Conservation (phyloP, 2,329 filamentous ascomycete genomes). For the Zelopaecilomyces penicillatus region DNA sequence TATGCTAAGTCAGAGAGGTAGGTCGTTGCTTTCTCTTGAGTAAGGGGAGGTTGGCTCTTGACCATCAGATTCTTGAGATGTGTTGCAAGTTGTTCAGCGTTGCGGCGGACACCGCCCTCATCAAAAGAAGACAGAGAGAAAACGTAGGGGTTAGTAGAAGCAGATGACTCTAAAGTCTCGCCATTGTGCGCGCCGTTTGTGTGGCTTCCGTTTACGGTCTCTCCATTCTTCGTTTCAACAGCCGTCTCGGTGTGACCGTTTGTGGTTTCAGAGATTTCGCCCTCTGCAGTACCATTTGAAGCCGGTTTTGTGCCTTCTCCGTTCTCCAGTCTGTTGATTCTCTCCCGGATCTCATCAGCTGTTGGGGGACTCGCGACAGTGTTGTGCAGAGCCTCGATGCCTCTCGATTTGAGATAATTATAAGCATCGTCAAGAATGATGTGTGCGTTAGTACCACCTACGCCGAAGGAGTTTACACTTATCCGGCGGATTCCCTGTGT, state of each 20-base stretch:
- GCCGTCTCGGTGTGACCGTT: too few species aligned
- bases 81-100: not conserved
- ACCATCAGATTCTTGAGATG: not conserved
- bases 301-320: not conserved
- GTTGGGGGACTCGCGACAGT: not conserved
- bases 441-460: conserved; percentile 39
- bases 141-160: not conserved
- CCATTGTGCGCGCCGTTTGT: not conserved
- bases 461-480: conserved; percentile 40
- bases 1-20: not conserved
- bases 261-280: too few species aligned
- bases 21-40: not conserved
- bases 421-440: conserved; percentile 28
- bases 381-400: conserved; percentile 1
- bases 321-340: not conserved
- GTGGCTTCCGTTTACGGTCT: too few species aligned
- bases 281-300: too few species aligned
- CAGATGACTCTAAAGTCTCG: not conserved
- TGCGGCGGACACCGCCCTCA: not conserved
- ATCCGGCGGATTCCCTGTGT: conserved; percentile 28
- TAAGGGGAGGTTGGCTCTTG: not conserved
- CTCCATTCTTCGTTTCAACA: too few species aligned
- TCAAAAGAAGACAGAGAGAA: not conserved
- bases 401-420: conserved; percentile 2
- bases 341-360: not conserved